A percentile compares a stretch with the other conserved stretches of the same genome.
Conservation (phyloP, 1,139 yeast species). For the Suhomyces wounanorum region DNA sequence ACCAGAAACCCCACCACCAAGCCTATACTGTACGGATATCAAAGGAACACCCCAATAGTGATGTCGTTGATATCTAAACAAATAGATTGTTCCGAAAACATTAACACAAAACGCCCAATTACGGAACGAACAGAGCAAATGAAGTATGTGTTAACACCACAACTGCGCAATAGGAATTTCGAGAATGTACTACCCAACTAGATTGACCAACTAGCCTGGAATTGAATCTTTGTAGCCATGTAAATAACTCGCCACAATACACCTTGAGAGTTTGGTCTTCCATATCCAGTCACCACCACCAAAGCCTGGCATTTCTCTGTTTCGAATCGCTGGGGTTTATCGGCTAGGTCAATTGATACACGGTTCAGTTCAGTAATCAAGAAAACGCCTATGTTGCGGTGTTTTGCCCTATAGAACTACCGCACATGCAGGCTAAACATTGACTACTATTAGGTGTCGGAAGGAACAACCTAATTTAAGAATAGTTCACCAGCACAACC, state of each 20-base stretch:
- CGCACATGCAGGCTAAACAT: background rate
- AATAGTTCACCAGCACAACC: background rate
- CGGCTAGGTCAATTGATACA: background rate
- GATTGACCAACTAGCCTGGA: too few species aligned
- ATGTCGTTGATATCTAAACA: background rate
- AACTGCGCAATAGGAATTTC: too few species aligned
- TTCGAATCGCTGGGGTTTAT: background rate
- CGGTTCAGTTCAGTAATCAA: background rate
- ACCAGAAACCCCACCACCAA: background rate
- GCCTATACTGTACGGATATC: too few species aligned
- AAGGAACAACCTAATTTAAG: background rate
- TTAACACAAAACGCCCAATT: constrained; percentile 1
- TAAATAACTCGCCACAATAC: too few species aligned
- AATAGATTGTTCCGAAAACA: background rate
- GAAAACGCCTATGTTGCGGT: background rate
- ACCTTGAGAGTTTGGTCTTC: background rate
- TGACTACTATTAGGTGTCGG: background rate
- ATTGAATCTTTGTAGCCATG: too few species aligned
- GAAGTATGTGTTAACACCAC: background rate
- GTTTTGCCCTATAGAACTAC: background rate
- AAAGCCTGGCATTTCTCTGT: background rate
- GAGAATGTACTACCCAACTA: too few species aligned
- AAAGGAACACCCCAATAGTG: background rate
- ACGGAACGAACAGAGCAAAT: background rate
- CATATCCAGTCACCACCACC: background rate